A percentile compares a stretch with the other conserved stretches of the same genome.
Conservation (phyloP, 2,329 filamentous ascomycete genomes). For the Monilinia aucupariae region DNA sequence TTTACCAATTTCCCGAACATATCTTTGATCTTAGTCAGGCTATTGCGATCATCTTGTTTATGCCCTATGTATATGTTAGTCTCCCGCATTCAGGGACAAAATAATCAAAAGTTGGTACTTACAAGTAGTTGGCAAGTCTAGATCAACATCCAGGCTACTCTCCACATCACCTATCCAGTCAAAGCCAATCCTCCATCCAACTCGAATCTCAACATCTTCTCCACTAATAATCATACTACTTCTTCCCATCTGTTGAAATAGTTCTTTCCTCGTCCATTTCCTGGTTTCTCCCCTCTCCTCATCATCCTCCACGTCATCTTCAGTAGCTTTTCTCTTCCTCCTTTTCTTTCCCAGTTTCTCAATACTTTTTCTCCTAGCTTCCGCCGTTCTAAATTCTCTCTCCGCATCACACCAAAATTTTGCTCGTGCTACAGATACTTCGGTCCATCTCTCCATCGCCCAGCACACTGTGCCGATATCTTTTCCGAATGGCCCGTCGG, state of each 20-base stretch:
- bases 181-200: conserved; percentile 60
- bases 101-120: conserved; percentile 36
- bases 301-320: conserved; percentile 35
- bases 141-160: conserved; percentile 49
- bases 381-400: conserved; percentile 40
- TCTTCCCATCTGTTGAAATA: conserved; percentile 51
- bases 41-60: conserved; percentile 50
- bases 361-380: conserved; percentile 26
- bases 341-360: conserved; percentile 21
- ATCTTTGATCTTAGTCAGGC: conserved; percentile 51
- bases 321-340: conserved; percentile 26
- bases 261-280: conserved; percentile 40
- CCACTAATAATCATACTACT: conserved; percentile 39
- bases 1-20: conserved; percentile 56
- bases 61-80: conserved; percentile 46
- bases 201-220: conserved; percentile 36
- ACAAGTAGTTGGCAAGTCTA: conserved; percentile 59
- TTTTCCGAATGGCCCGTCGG: conserved; percentile 43
- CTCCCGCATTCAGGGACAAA: neutral
- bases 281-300: conserved; percentile 20
- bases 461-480: conserved; percentile 59
- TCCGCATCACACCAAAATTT: conserved; percentile 56
- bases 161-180: conserved; percentile 70
- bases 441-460: conserved; percentile 65
- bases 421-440: conserved; percentile 54